These are phyloP conservation scores for Hymenotorrendiella dingleyae DNA, from an alignment of 2,329 filamentous ascomycete genomes.

Conservation along the genomic window DNA sequence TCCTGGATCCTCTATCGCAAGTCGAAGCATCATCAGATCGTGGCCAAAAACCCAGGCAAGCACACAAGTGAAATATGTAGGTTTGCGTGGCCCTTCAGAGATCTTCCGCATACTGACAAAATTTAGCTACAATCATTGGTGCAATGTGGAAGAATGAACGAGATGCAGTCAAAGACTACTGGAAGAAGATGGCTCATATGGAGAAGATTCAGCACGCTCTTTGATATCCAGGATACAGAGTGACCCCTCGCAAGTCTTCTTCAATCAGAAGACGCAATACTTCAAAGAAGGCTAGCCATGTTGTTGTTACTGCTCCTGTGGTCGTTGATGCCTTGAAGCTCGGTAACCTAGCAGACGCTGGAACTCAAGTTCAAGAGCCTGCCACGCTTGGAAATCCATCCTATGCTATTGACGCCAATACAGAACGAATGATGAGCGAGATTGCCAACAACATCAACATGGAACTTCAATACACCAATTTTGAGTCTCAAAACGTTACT, in stretches of 20 bases:
- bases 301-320: not conserved
- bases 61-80: conserved; percentile 6
- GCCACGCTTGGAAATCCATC: no score
- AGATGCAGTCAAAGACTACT: not conserved
- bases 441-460: no score
- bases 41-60: not conserved
- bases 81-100: not conserved
- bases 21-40: conserved; percentile 2
- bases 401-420: no score
- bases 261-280: conserved; percentile 2
- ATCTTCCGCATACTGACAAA: not conserved
- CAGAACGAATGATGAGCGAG: no score
- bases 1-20: conserved; percentile 7
- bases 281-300: not conserved
- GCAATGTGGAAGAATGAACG: conserved; percentile 5
- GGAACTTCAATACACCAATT: no score
- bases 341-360: no score
- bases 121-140: conserved; percentile 1
- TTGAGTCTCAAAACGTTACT: no score
- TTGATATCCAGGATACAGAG: conserved; percentile 1
- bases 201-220: not conserved
- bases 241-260: conserved; percentile 2
- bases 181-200: not conserved
- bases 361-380: no score
- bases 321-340: no score